These are phyloP conservation scores for Echinochloa phyllopogon DNA, from an alignment of 176 grass and related monocot species.

Conservation along the genomic window DNA sequence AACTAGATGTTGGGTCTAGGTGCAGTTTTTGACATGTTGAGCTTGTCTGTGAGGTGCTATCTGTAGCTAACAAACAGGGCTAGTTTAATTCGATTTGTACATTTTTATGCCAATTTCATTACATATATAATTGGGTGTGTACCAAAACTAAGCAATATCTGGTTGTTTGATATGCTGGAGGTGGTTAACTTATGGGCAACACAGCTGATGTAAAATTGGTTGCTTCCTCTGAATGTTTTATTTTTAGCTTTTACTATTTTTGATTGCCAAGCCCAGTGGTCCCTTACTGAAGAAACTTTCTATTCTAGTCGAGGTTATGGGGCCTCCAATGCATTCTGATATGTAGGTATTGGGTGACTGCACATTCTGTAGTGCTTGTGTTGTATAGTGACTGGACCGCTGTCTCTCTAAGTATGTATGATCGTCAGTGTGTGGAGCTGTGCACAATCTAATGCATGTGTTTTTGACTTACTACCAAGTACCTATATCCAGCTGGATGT, in stretches of 20 bases:
- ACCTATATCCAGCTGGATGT: not conserved
- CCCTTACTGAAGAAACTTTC: not conserved
- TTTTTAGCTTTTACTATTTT: not conserved
- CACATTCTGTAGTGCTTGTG: not conserved
- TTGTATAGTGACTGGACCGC: not conserved
- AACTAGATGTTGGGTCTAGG: not conserved
- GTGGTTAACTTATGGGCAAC: not conserved
- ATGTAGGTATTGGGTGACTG: not conserved
- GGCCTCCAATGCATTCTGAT: not conserved
- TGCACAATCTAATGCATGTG: not conserved
- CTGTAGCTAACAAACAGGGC: not conserved
- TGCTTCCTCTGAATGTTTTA: slow-evolving; percentile 1
- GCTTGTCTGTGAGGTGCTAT: not conserved
- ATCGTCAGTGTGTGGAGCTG: not conserved
- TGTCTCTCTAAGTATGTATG: not conserved
- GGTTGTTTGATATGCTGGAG: not conserved
- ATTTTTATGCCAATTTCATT: not conserved
- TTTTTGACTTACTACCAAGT: not conserved
- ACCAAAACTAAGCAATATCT: not conserved
- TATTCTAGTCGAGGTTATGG: not conserved
- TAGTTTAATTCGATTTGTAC: not conserved
- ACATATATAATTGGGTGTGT: not conserved
- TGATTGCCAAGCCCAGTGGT: not conserved
- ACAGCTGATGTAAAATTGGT: not conserved
- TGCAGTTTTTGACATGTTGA: not conserved